These are phyloP conservation scores for Carex littledalei DNA, from an alignment of 176 grass and related monocot species.

Conservation along the genomic window DNA sequence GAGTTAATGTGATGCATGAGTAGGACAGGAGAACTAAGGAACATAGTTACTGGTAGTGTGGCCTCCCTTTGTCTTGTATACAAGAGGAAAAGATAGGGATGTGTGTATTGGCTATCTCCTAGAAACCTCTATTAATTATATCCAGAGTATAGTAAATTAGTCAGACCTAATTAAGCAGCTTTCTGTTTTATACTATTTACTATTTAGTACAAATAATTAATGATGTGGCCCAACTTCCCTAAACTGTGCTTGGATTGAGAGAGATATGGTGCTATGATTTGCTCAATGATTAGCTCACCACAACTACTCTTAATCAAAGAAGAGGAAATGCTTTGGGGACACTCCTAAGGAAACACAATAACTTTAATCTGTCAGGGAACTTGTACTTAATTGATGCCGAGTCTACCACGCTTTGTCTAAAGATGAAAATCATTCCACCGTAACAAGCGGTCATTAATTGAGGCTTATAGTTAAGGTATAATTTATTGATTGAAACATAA, in stretches of 20 bases:
- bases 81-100: conserved; percentile 26
- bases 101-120: not conserved
- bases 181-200: conserved; percentile 11
- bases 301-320: conserved; percentile 29
- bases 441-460: not conserved
- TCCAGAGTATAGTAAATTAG: not conserved
- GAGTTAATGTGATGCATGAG: not conserved
- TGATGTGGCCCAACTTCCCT: conserved; percentile 13
- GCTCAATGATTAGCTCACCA: conserved; percentile 27
- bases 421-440: not conserved
- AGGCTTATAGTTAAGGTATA: not conserved
- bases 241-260: not conserved
- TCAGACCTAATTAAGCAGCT: conserved; percentile 13
- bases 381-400: not conserved
- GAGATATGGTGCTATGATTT: conserved; percentile 21
- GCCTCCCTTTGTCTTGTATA: conserved; percentile 26
- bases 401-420: not conserved
- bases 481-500: not conserved
- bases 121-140: too few relatives aligned
- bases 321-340: not conserved
- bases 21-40: not conserved
- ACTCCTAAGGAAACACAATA: not conserved
- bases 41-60: conserved; percentile 11
- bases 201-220: conserved; percentile 13
- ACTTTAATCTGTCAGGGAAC: not conserved